A percentile compares a stretch with the other conserved stretches of the same genome.
Evolutionary conservation across 148 eudicot genomes (phyloP).

Genomic region (Silene conica): DNA sequence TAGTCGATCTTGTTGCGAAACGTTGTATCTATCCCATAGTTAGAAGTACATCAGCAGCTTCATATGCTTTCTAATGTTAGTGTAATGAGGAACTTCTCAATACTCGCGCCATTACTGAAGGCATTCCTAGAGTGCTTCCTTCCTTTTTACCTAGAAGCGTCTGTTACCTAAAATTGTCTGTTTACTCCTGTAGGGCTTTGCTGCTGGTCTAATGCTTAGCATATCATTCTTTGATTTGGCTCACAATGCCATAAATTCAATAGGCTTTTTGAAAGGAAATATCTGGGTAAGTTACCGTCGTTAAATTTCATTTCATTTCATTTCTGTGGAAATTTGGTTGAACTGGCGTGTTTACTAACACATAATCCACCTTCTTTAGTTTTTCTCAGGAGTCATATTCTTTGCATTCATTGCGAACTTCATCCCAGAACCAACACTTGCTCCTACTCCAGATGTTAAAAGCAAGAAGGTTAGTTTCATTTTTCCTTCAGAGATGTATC

Average conservation of each 20-base stretch:
- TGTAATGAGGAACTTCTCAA: background rate
- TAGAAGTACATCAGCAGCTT: background rate
- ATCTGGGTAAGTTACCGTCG: slow-evolving; percentile 57
- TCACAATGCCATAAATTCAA: slow-evolving; percentile 88
- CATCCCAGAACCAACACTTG: slow-evolving; percentile 88
- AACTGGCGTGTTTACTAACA: background rate
- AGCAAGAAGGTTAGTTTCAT: slow-evolving; percentile 58
- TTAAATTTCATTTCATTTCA: background rate
- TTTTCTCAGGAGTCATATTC: slow-evolving; percentile 97
- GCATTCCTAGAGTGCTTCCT: background rate
- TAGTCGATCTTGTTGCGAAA: background rate
- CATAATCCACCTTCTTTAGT: slow-evolving; percentile 44
- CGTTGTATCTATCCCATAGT: background rate
- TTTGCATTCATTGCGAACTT: slow-evolving; percentile 82
- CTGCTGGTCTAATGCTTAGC: slow-evolving; percentile 99
- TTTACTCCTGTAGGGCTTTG: slow-evolving; percentile 69
- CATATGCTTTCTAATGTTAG: background rate
- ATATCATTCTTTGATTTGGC: slow-evolving; percentile 98
- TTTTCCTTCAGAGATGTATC: slow-evolving; percentile 9
- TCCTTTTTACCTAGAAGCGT: background rate
- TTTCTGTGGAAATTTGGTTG: background rate
- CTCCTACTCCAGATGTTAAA: slow-evolving; percentile 56
- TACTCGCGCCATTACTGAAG: background rate
- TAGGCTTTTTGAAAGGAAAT: slow-evolving; percentile 93
- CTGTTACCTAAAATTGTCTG: slow-evolving; percentile 7